Base-by-base conservation (phyloP, 805 yeast genomes). In the Candida broadrunensis region DNA sequence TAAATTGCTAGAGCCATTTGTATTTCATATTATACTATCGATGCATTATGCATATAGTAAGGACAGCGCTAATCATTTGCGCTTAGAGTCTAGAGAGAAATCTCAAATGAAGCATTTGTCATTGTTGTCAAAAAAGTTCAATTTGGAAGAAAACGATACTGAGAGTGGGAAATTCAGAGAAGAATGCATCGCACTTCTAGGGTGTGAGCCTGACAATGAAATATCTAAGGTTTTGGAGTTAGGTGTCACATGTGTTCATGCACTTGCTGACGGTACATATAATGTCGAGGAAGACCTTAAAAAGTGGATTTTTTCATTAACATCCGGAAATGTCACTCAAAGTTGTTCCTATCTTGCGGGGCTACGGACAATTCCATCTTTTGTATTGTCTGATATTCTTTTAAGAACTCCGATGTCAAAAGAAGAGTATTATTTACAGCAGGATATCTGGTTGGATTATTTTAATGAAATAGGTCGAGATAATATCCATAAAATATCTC, bases 331-430 rank as follows among this genome's bases (percentile, higher is more conserved):
- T 30, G 55, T 73, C 9, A 45, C 55, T 5, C 52, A 49, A 2
- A 63, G 73, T 3, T 71, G 75, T 41, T 29, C 43, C 2, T 43
- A 62, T 2, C 48, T 74, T 8, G 36, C 60, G 0, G 58, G 61
- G 14, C 43, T 55, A 8, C 39, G 54, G 1, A 45, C 52, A 2
- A 56, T 72, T 13, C 79, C 80, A 0, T 49, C 65, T 1, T 70
- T 65, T 49, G 58, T 74, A 1, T 35, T 60, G 1, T 53, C 60
- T 1, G 77, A 74, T 43, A 50, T 73, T 4, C 48, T 72, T 2
- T 44, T 56, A 1, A 55, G 79, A 35, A 58, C 70, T 1, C 73
- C 75, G 1, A 42, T 53, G 39, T 54, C 60, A 5, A 44, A 45
- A 16, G 47, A 55, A 5, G 75, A 70, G 30, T 48, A 56, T 25